These are phyloP conservation scores for Fusarium setosum DNA, from an alignment of 2,329 filamentous ascomycete genomes.

Conservation along the genomic window DNA sequence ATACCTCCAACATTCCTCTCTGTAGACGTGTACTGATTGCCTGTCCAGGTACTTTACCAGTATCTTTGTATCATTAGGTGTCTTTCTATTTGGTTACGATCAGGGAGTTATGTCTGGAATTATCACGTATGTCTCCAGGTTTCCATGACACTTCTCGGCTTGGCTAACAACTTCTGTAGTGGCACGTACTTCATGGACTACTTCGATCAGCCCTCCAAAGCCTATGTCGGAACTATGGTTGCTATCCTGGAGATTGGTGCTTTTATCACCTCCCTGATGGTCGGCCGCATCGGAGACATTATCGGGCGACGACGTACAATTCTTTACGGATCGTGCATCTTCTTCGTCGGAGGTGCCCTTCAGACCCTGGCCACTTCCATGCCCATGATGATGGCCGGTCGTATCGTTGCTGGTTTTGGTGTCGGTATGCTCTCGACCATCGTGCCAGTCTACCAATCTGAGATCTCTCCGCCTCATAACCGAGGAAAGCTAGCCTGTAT, in stretches of 20 bases:
- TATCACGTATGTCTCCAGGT: slow-evolving; percentile 65
- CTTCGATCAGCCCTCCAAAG: slow-evolving; percentile 87
- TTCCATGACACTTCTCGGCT: neutral
- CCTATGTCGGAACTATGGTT: slow-evolving; percentile 96
- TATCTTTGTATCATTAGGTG: slow-evolving; percentile 87
- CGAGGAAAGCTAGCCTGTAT: slow-evolving; percentile 96
- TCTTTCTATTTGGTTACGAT: slow-evolving; percentile 91
- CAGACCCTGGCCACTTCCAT: slow-evolving; percentile 87
- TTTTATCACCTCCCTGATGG: slow-evolving; percentile 86
- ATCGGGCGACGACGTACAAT: slow-evolving; percentile 92
- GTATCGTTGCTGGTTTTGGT: slow-evolving; percentile 85
- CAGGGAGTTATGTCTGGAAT: slow-evolving; percentile 88
- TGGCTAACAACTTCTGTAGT: slow-evolving; percentile 60
- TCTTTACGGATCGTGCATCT: slow-evolving; percentile 91
- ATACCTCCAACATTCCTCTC: neutral
- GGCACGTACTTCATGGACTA: slow-evolving; percentile 91
- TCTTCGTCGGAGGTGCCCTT: slow-evolving; percentile 84
- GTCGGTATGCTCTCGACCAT: slow-evolving; percentile 92
- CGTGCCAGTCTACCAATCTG: slow-evolving; percentile 92
- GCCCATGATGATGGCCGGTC: slow-evolving; percentile 88
- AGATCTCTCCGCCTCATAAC: slow-evolving; percentile 96
- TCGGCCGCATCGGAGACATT: slow-evolving; percentile 90
- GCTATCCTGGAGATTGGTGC: slow-evolving; percentile 96
- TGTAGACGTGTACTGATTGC: slow-evolving; percentile 28
- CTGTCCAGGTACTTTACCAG: slow-evolving; percentile 87